Conservation (phyloP, 2,329 filamentous ascomycete genomes). For the Penicillium sp. region DNA sequence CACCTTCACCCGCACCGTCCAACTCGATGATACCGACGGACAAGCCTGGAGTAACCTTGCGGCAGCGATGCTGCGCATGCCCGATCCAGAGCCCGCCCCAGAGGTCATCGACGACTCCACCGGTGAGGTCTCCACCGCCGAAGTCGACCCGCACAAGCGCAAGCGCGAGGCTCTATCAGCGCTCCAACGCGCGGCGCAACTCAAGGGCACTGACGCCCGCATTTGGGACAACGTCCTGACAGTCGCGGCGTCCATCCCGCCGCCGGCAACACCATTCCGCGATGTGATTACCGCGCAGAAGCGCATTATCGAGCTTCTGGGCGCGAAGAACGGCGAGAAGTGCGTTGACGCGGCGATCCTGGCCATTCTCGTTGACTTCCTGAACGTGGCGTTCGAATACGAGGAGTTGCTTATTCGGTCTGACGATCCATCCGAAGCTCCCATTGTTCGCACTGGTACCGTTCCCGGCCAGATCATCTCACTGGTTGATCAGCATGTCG, state of each 20-base stretch:
- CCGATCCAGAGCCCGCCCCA: constrained; percentile 33
- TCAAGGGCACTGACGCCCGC: constrained; percentile 81
- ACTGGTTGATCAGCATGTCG: constrained; percentile 70
- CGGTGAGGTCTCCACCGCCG: constrained; percentile 16
- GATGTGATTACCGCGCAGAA: constrained; percentile 75
- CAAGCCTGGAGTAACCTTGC: constrained; percentile 95
- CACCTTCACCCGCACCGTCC: constrained; percentile 78
- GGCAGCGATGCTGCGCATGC: constrained; percentile 65
- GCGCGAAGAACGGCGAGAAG: constrained; percentile 65
- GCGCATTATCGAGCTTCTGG: constrained; percentile 72
- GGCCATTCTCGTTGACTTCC: constrained; percentile 67
- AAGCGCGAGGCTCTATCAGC: constrained; percentile 75
- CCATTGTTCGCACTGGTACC: constrained; percentile 53
- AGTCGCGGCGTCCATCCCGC: constrained; percentile 72
- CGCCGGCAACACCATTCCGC: constrained; percentile 61
- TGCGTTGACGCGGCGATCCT: constrained; percentile 74
- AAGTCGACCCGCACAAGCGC: constrained; percentile 56
- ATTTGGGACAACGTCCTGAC: constrained; percentile 98
- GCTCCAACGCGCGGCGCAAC: constrained; percentile 78
- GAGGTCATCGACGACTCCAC: constrained; percentile 30
- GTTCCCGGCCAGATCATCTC: constrained; percentile 55
- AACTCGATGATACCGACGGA: constrained; percentile 82
- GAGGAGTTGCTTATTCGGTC: constrained; percentile 36
- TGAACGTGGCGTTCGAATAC: constrained; percentile 52
- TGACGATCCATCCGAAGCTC: constrained; percentile 31